These are phyloP conservation scores for Venturiaceae sp. DNA, from an alignment of 2,329 filamentous ascomycete genomes.

Conservation along the genomic window DNA sequence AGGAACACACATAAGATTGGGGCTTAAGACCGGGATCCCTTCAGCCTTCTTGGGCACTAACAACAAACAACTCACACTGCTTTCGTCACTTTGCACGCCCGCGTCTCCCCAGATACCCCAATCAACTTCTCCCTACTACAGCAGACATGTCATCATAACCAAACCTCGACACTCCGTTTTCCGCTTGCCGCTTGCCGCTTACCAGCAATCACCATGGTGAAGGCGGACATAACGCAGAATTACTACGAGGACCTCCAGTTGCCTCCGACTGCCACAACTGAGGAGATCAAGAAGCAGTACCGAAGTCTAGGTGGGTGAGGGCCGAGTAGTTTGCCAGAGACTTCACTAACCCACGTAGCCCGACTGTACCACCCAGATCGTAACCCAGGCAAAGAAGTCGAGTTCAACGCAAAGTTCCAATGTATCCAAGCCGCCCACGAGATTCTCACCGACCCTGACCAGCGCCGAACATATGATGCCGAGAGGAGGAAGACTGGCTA, in stretches of 20 bases:
- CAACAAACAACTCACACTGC: no score
- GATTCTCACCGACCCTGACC: constrained; percentile 52
- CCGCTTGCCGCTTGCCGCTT: not conserved
- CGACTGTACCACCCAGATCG: constrained; percentile 68
- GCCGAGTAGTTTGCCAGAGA: constrained; percentile 9
- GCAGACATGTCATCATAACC: constrained; percentile 1
- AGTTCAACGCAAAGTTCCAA: constrained; percentile 75
- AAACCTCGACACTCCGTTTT: not conserved
- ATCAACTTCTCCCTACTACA: no score
- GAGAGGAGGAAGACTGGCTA: constrained; percentile 40
- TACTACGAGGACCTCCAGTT: constrained; percentile 82
- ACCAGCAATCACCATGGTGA: constrained; percentile 47
- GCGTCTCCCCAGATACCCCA: not conserved
- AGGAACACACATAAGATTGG: no score
- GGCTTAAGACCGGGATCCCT: no score
- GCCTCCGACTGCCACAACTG: constrained; percentile 53
- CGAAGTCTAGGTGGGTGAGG: constrained; percentile 61
- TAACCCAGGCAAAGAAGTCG: constrained; percentile 71
- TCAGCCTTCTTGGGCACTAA: no score
- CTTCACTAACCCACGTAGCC: constrained; percentile 9
- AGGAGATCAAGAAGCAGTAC: constrained; percentile 80
- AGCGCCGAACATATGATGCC: constrained; percentile 52
- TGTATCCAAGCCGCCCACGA: constrained; percentile 81
- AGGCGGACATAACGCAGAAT: constrained; percentile 59
- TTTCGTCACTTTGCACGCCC: no score